Evolutionary conservation across 2,329 filamentous ascomycete species (phyloP), one percentile per base, ranked within the genome.

Genomic region (Karstenula rhodostoma): DNA sequence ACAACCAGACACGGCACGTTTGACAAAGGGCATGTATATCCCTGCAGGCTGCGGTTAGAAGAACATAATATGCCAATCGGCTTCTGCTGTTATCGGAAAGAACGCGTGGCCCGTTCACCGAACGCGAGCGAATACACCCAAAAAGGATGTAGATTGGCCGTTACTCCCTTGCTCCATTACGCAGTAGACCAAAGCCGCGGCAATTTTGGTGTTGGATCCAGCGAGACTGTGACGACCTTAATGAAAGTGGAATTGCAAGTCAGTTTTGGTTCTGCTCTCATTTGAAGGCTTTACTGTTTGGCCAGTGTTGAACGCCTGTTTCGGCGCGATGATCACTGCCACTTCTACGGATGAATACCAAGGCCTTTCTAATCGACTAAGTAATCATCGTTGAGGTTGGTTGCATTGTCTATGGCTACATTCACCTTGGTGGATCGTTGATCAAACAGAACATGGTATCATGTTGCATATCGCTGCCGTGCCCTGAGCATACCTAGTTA

Each of bases 281-380:
- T 17, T n/a, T 52, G 50, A 15, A 17, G 2, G 22, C 22, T 15
- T 42, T 19, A 15, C 50, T 27, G 50, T 29, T 52, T 43, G 9
- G 23, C 22, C 35, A 7, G 3, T 52, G 50, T 8, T 5, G 22
- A 22, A 17, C 19, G 8, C 35, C 48, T 32, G 17, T 33, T 44
- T 40, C 37, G 15, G 17, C 17, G 25, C 23, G 51, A 54, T n/a
- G 51, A 54, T 54, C 51, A 23, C 25, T 43, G n/a, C 37, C 37
- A 33, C 1, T 22, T 10, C 17, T 3, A 23, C 37, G 51, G 37
- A 1, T 53, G 50, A 56, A 48, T 10, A 29, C 2, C 9, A 37
- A 29, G 12, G 3, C 9, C 48, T 17, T 9, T 22, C 12, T n/a
- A 23, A 8, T 10, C n/a, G n/a, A 12, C 8, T 44, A 9, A 9